Evolutionary conservation across 768 basidiomycete genomes (phyloP).

Genomic region (Russula brevipes): DNA sequence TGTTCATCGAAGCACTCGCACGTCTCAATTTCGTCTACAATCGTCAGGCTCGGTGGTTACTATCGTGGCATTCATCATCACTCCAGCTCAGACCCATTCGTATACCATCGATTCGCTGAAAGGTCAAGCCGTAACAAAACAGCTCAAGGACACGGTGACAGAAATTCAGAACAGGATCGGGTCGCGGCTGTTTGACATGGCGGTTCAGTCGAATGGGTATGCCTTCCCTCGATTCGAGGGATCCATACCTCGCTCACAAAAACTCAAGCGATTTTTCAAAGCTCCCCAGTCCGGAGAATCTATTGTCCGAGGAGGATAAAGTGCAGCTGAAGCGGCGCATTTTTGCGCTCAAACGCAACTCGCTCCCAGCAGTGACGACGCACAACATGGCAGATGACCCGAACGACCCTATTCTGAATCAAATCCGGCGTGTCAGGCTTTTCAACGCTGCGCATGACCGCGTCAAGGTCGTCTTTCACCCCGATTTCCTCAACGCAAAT

Average conservation of each 20-base stretch:
- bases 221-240: constrained; percentile 26
- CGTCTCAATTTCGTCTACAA: constrained; percentile 67
- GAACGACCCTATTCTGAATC: constrained; percentile 89
- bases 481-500: constrained; percentile 96
- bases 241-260: constrained; percentile 1
- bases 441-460: constrained; percentile 88
- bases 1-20: constrained; percentile 97
- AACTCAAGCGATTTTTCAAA: constrained; percentile 60
- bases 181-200: constrained; percentile 87
- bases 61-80: constrained; percentile 97
- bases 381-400: constrained; percentile 98
- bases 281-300: constrained; percentile 64
- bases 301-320: constrained; percentile 89
- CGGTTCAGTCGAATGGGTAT: constrained; percentile 86
- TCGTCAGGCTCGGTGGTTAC: constrained; percentile 66
- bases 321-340: constrained; percentile 93
- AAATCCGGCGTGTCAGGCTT: constrained; percentile 87
- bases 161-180: constrained; percentile 95
- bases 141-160: constrained; percentile 89
- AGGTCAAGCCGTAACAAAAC: constrained; percentile 95
- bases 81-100: constrained; percentile 93
- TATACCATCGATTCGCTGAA: constrained; percentile 98
- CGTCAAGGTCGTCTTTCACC: constrained; percentile 97
- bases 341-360: constrained; percentile 91
- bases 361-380: constrained; percentile 93